phyloP scores from a whole-genome alignment of 768 basidiomycete genomes.

The Termitomyces sp. region DNA sequence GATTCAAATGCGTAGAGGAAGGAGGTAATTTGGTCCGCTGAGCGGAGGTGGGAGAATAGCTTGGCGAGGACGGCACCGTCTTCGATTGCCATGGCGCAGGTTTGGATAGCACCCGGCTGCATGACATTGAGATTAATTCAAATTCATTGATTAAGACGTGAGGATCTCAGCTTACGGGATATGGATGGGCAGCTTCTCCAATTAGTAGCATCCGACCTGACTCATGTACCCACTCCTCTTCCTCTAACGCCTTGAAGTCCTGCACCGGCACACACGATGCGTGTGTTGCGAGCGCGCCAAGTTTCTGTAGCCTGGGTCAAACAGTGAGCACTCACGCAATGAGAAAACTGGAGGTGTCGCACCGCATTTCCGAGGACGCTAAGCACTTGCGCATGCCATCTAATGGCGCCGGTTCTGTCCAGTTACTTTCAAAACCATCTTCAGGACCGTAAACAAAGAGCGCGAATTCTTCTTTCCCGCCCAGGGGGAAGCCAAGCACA shows the following conservation, averaged over 20 bases:
- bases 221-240: conserved; percentile 51
- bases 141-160: not conserved
- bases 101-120: conserved; percentile 47
- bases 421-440: conserved; percentile 23
- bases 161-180: conserved; percentile 38
- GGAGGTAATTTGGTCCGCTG: conserved; percentile 41
- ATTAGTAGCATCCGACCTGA: conserved; percentile 41
- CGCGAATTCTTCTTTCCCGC: conserved; percentile 25
- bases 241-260: conserved; percentile 35
- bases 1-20: conserved; percentile 54
- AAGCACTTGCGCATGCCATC: conserved; percentile 25
- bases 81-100: conserved; percentile 48
- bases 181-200: conserved; percentile 54
- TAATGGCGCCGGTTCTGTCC: conserved; percentile 24
- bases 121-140: not conserved
- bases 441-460: conserved; percentile 24
- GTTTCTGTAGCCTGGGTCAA: not conserved
- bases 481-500: conserved; percentile 29
- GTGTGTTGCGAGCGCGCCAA: conserved; percentile 24
- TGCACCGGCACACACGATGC: conserved; percentile 32
- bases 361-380: conserved; percentile 33
- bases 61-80: conserved; percentile 57
- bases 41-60: conserved; percentile 50
- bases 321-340: not conserved
- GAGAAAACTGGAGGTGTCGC: not conserved